These are phyloP conservation scores for Sphagnum magellanicum DNA, from an alignment of 228 moss, liverwort and hornwort species.

Conservation along the genomic window DNA sequence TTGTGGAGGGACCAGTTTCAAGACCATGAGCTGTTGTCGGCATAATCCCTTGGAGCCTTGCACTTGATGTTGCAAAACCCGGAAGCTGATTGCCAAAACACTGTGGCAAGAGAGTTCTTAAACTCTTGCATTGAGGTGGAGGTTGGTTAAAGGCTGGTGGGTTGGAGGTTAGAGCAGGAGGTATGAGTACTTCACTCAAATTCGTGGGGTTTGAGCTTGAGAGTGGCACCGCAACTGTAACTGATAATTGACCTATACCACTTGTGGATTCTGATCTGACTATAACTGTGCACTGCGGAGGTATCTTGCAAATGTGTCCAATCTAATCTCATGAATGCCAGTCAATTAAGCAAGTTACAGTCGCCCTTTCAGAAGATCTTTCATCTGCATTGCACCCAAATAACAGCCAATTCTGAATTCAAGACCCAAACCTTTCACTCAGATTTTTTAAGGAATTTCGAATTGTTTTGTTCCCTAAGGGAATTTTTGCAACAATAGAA, in stretches of 20 bases:
- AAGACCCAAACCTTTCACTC: too few species aligned
- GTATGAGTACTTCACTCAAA: not conserved
- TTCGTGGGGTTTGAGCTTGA: not conserved
- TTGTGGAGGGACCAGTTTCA: not conserved
- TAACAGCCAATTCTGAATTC: too few species aligned
- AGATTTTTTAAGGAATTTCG: too few species aligned
- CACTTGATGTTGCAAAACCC: not conserved
- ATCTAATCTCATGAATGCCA: conserved; percentile 27
- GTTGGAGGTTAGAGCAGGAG: not conserved
- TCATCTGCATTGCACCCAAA: too few species aligned
- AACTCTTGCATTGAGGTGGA: conserved; percentile 2
- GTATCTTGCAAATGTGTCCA: conserved; percentile 30
- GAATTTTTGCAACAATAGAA: too few species aligned
- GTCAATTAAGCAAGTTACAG: conserved; percentile 29
- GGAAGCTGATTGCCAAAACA: not conserved
- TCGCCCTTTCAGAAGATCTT: conserved; percentile 10
- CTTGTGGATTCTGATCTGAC: conserved; percentile 6
- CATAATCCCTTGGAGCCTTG: not conserved
- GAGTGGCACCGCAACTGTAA: not conserved
- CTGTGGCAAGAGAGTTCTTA: conserved; percentile 2
- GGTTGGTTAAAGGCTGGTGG: not conserved
- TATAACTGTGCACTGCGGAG: conserved; percentile 13
- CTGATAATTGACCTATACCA: conserved; percentile 1
- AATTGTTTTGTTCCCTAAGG: not conserved
- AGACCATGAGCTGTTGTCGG: not conserved